Evolutionary conservation across 257 asterid species (phyloP).

Genomic region (Fraxinus anomala): DNA sequence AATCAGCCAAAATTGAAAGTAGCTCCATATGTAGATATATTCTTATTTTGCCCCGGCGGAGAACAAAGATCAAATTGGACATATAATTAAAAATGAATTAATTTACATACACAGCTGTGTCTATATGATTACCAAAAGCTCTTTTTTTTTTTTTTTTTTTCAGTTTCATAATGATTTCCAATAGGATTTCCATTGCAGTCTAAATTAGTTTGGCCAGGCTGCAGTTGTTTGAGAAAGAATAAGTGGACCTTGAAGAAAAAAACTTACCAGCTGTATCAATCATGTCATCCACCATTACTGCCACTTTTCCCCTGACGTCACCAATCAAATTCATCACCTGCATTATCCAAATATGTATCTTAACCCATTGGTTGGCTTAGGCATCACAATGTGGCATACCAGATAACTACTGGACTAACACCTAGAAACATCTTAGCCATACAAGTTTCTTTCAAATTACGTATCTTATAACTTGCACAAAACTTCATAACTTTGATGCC

Average conservation of each 20-base stretch:
- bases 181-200: background rate
- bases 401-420: background rate
- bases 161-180: background rate
- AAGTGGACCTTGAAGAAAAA: conserved; percentile 11
- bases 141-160: background rate
- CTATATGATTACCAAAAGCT: no score
- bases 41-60: background rate
- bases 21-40: no score
- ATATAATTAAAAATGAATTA: no score
- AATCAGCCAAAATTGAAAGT: no score
- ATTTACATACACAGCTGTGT: no score
- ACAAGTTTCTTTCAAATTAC: conserved; percentile 19
- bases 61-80: conserved; percentile 1
- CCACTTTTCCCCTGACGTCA: conserved; percentile 85
- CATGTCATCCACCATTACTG: conserved; percentile 97
- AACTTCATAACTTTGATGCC: conserved; percentile 17
- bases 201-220: conserved; percentile 4
- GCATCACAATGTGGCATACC: background rate
- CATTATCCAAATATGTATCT: conserved; percentile 21
- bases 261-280: conserved; percentile 87
- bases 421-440: background rate
- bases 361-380: conserved; percentile 8
- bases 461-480: background rate
- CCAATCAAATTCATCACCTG: conserved; percentile 97
- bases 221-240: background rate